Base-by-base conservation (phyloP, 179 eudicot species). In the Pouteria campechiana region DNA sequence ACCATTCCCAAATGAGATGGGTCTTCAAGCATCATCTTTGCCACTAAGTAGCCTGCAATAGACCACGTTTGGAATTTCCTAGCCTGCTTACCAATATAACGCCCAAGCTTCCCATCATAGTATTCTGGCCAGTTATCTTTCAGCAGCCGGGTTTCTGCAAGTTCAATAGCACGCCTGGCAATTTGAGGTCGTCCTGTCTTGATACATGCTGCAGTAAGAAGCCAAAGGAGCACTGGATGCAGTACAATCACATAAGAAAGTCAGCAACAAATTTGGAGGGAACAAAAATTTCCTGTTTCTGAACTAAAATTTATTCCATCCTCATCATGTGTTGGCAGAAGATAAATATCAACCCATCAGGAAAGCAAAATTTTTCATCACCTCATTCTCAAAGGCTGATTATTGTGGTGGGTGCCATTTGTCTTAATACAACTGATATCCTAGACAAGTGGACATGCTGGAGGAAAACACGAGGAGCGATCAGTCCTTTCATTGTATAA, bases 21-120 rank as follows among this genome's bases (percentile, higher is more conserved):
- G 54, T 78, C 86, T 48, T 78, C 86, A 24, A 78, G 67, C 86
- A 78, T 74, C 87, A 75, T 79, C 51, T 79, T 79, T 15, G 87
- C 78, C 46, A 79, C 87, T n/a, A 79, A 61, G 53, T 75, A 79
- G 16, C 87, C 82, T 4, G 82, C 87, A 50, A 79, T 67, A 0
- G 87, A 79, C 87, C 87, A 79, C 18, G 87, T 79, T 45, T 79
- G 82, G 57, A 44, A 53, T 34, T 69, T 72, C 25, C 87, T 54
- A 29, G 82, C 82, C 43, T 79, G 87, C 46, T 79, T 79, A 0
- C 87, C 87, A 0, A 71, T 57, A 41, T 38, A 79, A 57, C 82
- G 63, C 2, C 82, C 87, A 0, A 46, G 64, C 53, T 79, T 74
- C 11, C 81, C 81, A 31, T 78, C 81, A 10, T 74, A 77, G 46